Evolutionary conservation across 2,329 filamentous ascomycete species (phyloP).

Genomic region (Botrytis hyacinthi): DNA sequence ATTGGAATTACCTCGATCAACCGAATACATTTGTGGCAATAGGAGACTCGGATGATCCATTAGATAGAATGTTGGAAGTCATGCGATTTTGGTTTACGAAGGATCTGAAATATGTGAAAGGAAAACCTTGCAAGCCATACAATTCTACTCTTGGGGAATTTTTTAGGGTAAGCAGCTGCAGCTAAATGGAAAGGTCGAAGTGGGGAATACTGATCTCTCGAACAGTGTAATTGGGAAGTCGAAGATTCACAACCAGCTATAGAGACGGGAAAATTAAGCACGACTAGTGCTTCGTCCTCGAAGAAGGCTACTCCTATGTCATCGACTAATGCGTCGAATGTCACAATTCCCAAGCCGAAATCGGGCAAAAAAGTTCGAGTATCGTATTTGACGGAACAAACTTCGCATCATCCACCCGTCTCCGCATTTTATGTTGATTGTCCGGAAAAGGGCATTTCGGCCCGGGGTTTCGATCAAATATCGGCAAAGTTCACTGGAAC

Average conservation of each 20-base stretch:
- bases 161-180: conserved; percentile 66
- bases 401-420: conserved; percentile 94
- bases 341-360: conserved; percentile 25
- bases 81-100: conserved; percentile 99
- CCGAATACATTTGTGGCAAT: conserved; percentile 83
- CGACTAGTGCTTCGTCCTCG: conserved; percentile 7
- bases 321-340: conserved; percentile 30
- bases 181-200: not conserved
- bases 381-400: conserved; percentile 96
- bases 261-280: conserved; percentile 24
- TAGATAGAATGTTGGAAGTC: conserved; percentile 93
- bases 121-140: conserved; percentile 97
- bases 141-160: conserved; percentile 97
- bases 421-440: conserved; percentile 95
- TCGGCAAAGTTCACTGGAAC: conserved; percentile 98
- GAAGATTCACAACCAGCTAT: conserved; percentile 73
- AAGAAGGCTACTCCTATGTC: conserved; percentile 20
- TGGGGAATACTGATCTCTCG: conserved; percentile 22
- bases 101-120: conserved; percentile 97
- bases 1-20: conserved; percentile 97
- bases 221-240: conserved; percentile 90
- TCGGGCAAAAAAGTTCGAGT: conserved; percentile 67
- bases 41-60: conserved; percentile 84
- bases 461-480: conserved; percentile 91
- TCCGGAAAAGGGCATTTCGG: conserved; percentile 82